These are phyloP conservation scores for Tephrocybe sp. DNA, from an alignment of 768 basidiomycete genomes.

Conservation along the genomic window DNA sequence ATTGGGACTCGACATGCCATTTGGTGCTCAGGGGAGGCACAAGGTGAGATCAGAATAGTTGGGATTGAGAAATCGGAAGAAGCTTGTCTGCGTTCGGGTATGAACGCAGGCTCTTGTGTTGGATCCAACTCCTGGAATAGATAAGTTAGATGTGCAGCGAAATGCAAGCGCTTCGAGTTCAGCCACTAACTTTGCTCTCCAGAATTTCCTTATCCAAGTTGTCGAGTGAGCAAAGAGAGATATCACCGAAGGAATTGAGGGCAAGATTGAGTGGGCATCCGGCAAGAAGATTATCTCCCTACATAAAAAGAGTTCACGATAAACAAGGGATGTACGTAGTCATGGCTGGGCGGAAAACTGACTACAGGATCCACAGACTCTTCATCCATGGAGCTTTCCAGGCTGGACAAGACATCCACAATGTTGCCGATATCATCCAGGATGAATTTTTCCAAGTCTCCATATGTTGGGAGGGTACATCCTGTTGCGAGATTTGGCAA, in stretches of 20 bases:
- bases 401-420: slow-evolving; percentile 38
- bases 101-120: slow-evolving; percentile 5
- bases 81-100: slow-evolving; percentile 25
- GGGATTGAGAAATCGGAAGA: slow-evolving; percentile 39
- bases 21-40: slow-evolving; percentile 36
- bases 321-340: no score
- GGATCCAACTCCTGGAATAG: not conserved
- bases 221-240: no score
- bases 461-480: slow-evolving; percentile 35
- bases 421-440: slow-evolving; percentile 39
- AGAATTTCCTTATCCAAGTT: no score
- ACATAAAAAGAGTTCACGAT: not conserved
- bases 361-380: not conserved
- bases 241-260: not conserved
- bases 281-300: not conserved
- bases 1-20: slow-evolving; percentile 46
- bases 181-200: no score
- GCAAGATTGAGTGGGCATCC: not conserved
- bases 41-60: slow-evolving; percentile 50
- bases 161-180: no score
- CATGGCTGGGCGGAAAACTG: not conserved
- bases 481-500: slow-evolving; percentile 27
- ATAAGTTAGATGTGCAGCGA: not conserved
- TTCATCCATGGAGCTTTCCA: slow-evolving; percentile 29
- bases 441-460: slow-evolving; percentile 31